Percentiles rank a stretch among this genome's conserved stretches.
These are phyloP conservation scores for Fusarium domesticum DNA, from an alignment of 2,329 filamentous ascomycete genomes.

Conservation along the genomic window DNA sequence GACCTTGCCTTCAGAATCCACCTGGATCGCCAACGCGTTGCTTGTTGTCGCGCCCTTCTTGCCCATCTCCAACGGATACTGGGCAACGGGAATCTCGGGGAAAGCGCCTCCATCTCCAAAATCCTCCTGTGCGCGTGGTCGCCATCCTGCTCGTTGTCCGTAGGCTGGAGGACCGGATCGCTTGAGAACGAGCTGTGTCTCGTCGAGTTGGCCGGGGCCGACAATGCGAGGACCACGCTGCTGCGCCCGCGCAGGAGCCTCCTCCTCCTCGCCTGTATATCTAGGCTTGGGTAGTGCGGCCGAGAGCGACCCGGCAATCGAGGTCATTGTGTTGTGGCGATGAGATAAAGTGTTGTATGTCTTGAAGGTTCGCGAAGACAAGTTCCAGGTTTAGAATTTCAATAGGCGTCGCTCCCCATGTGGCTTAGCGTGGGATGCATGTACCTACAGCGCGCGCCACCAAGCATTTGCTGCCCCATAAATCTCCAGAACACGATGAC, in stretches of 20 bases:
- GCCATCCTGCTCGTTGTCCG: conserved; percentile 83
- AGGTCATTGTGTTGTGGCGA: conserved; percentile 51
- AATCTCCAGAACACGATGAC: not conserved
- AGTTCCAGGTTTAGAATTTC: conserved; percentile 33
- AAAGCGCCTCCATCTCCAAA: conserved; percentile 96
- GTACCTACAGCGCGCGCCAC: conserved; percentile 4
- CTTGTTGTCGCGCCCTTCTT: conserved; percentile 69
- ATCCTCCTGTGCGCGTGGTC: conserved; percentile 82
- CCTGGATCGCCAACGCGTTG: conserved; percentile 89
- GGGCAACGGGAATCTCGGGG: conserved; percentile 87
- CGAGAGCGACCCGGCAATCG: conserved; percentile 68
- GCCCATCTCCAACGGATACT: conserved; percentile 96
- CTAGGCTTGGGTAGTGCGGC: conserved; percentile 83
- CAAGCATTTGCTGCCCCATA: not conserved
- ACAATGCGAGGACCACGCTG: conserved; percentile 81
- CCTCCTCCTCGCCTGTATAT: conserved; percentile 87
- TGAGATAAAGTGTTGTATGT: conserved; percentile 21
- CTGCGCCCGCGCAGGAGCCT: conserved; percentile 66
- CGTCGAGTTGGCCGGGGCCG: conserved; percentile 74
- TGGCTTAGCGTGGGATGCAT: conserved; percentile 29
- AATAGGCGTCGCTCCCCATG: conserved; percentile 29
- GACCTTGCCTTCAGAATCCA: conserved; percentile 87
- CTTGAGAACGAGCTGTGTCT: conserved; percentile 81
- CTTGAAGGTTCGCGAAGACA: conserved; percentile 20
- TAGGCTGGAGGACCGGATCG: conserved; percentile 84